Conservation (phyloP, 2,329 filamentous ascomycete species). For the Chrysosporium keratinophilum region DNA sequence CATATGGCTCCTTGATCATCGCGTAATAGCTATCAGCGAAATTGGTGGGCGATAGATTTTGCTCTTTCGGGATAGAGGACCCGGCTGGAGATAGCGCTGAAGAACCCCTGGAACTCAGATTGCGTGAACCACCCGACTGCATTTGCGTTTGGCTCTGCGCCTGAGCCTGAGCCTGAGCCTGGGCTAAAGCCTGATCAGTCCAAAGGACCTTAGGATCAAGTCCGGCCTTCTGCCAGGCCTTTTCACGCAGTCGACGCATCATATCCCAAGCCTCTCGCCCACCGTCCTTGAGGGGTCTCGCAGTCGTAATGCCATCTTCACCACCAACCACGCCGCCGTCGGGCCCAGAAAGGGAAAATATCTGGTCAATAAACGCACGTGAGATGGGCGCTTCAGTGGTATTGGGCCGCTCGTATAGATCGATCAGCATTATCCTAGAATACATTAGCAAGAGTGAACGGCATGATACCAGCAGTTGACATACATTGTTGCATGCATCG, state of each 20-base stretch:
- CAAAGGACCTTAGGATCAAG: slow-evolving; percentile 38
- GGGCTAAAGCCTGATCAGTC: too few species aligned
- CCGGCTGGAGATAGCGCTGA: background rate
- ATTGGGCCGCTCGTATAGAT: slow-evolving; percentile 39
- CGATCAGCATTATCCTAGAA: slow-evolving; percentile 39
- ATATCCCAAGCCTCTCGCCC: slow-evolving; percentile 42
- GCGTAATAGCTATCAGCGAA: slow-evolving; percentile 17
- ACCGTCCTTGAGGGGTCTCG: slow-evolving; percentile 38
- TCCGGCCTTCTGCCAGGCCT: slow-evolving; percentile 41
- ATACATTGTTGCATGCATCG: slow-evolving; percentile 37
- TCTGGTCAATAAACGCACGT: slow-evolving; percentile 38
- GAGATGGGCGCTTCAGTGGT: slow-evolving; percentile 38
- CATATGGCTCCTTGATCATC: slow-evolving; percentile 16
- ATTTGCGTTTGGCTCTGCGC: too few species aligned
- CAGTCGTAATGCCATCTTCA: slow-evolving; percentile 36
- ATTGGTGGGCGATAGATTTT: slow-evolving; percentile 8
- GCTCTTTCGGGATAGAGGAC: slow-evolving; percentile 10
- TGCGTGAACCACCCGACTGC: slow-evolving; percentile 22
- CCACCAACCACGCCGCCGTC: slow-evolving; percentile 39
- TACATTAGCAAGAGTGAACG: too few species aligned
- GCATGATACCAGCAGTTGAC: too few species aligned
- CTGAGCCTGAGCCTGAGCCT: slow-evolving; percentile 29
- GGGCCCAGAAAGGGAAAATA: slow-evolving; percentile 38
- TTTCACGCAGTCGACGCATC: slow-evolving; percentile 38
- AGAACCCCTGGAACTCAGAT: background rate